phyloP scores from a whole-genome alignment of 2,329 filamentous ascomycete species.

The Gaeumannomyces tritici region DNA sequence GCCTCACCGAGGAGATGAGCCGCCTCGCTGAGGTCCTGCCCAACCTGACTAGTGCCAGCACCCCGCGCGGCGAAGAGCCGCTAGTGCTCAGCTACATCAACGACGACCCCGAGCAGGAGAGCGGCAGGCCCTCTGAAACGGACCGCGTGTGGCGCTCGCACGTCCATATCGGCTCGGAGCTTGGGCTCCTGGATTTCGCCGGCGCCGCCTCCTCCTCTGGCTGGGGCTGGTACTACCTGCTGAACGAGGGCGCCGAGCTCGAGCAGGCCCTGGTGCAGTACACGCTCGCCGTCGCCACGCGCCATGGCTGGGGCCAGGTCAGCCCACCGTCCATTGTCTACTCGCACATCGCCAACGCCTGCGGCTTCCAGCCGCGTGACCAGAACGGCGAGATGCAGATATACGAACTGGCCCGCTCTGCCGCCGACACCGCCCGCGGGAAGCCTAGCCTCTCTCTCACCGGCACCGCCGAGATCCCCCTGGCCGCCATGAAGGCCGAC shows the following conservation, averaged over 20 bases:
- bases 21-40: constrained; percentile 68
- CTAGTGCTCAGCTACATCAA: constrained; percentile 71
- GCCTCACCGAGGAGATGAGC: constrained; percentile 56
- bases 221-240: constrained; percentile 96
- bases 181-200: constrained; percentile 87
- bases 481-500: constrained; percentile 83
- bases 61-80: constrained; percentile 61
- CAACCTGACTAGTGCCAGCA: constrained; percentile 71
- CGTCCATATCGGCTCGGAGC: constrained; percentile 73
- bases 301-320: constrained; percentile 69
- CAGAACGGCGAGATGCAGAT: constrained; percentile 86
- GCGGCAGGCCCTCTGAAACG: constrained; percentile 16
- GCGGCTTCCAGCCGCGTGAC: constrained; percentile 90
- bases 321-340: constrained; percentile 88
- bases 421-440: constrained; percentile 44
- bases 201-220: constrained; percentile 73
- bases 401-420: constrained; percentile 64
- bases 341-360: constrained; percentile 79
- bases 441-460: constrained; percentile 68
- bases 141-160: constrained; percentile 60
- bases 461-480: constrained; percentile 88
- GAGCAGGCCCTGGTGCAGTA: constrained; percentile 91
- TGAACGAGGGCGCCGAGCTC: constrained; percentile 85
- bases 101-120: constrained; percentile 38
- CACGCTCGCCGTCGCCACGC: constrained; percentile 63